Evolutionary conservation across 78 protist species (phyloP), one percentile per base, ranked within the genome.

Genomic region (Emiliania huxleyi): DNA sequence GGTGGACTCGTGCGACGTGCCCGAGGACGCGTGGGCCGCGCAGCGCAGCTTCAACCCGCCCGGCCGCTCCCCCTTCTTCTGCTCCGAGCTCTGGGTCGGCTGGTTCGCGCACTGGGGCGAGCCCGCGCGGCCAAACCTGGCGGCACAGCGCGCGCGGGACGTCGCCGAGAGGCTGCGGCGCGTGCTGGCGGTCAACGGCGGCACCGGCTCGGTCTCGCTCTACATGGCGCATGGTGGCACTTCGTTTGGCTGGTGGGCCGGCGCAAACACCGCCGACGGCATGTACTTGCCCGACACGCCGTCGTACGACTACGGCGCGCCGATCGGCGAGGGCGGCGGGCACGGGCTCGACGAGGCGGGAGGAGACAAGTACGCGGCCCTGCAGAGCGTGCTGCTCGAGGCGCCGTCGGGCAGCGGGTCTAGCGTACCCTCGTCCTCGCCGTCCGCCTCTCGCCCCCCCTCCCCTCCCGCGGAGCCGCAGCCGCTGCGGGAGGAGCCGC

Each of bases 201-300:
- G 42, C n/a, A 43, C 8, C 35, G 92, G 90, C 46, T 91, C 94
- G 81, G 91, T 94, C 18, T 90, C 90, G 79, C 87, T 95, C 84
- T 96, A 96, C 87, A 96, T 96, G 97, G 92, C 91, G 87, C 93
- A 93, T 26, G 97, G 97, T 45, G 97, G 97, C 25, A 91, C 93
- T 69, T 90, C 84, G 69, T 91, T 79, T 43, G 96, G 94, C 1
- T 93, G 44, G 69, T 42, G 43, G 73, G 35, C 56, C 35, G 52
- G 90, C 62, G 90, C 62, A 0, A 49, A 45, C 52, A 21, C 29
- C 56, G 52, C 81, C 43, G 84, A 90, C n/a, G 94, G 87, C 19
- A 4, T 15, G 25, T 94, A 73, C 91, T 88, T 90, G 38, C 90
- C 95, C 33, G 90, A 91, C 62, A 93, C 87, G 44, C 93, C 94